Evolutionary conservation across 768 basidiomycete species (phyloP), one percentile per base, ranked within the genome.

Genomic region (Auriscalpium vulgare): DNA sequence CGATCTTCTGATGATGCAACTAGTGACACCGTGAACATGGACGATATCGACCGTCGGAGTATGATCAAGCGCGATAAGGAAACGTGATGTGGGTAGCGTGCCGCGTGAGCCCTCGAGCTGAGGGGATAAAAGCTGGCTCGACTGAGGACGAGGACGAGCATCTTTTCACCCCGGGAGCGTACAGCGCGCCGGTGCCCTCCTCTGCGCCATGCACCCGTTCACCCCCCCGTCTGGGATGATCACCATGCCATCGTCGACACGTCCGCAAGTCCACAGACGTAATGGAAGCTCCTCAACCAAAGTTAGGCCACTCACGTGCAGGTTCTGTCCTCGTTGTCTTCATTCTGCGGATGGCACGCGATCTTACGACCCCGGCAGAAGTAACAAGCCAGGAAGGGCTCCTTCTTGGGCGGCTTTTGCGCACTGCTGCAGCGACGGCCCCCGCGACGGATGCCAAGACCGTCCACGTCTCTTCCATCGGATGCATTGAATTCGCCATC

Each of bases 311-410:
- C 71, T 63, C 57, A 72, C 71, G 65, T 68, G 71, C 71, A 72
- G 5, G 69, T 71, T 35, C 66, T 64, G 58, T 71, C 69, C 54
- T 56, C 62, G 21, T 59, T 60, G 14, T 59, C 66, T 29, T 67
- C 65, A 17, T 63, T 58, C 53, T 67, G 69, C 16, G 66, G 70
- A 35, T 68, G 67, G 58, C 72, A 74, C 17, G 72, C 72, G 47
- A 72, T 73, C 68, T 74, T 74, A 56, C 72, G 70, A 40, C 70
- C 70, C 19, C 72, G 57, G 55, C 72, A 73, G 65, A 74, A 74
- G 56, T 65, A 69, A 58, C 72, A 73, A 10, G 72, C 72, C n/a
- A 73, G 67, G 36, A 69, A 71, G 17, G 68, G 62, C 29, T 72
- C 71, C 63, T 71, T 70, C 65, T 69, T 69, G n/a, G 68, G 66